Evolutionary conservation across 306 rosid genomes (phyloP), one percentile per base, ranked within the genome.

Genomic region (Acacia acuminata): DNA sequence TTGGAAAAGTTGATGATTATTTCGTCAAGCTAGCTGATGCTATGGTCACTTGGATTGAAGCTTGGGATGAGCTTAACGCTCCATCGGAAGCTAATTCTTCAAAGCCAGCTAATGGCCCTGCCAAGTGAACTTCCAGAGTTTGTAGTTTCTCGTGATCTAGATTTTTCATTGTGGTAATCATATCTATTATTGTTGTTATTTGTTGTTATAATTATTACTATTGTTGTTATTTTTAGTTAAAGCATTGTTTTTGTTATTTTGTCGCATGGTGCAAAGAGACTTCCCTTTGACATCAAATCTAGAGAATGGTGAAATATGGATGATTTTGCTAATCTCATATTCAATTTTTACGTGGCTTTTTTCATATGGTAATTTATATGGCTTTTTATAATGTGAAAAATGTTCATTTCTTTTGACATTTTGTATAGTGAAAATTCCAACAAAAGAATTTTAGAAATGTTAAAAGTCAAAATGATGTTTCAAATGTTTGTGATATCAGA

Each of bases 41-140:
- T 82, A 92, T 94, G 98, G 90, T 92, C 72, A 94, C 97, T 20
- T 94, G 98, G 98, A 91, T 94, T 77, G 98, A 92, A 84, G 95
- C 97, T 40, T 94, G 98, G 98, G 95, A 94, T 50, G 98, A 94
- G 77, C 85, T 94, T 75, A 92, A 90, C 88, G 86, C 68, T 86
- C 73, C 90, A 2, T 60, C 91, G 25, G 93, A 50, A 69, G 82
- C 45, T 15, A 50, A n/a, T 40, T 64, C 94, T 51, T 78, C 83
- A 69, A 53, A 76, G 73, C 67, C 78, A 44, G 79, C 81, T 25
- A 86, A 73, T 79, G 92, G 83, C 47, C 78, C 84, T 63, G 82
- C 79, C 68, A 88, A 91, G 89, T 91, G 87, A 88, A 43, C 77
- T 44, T 65, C 73, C 32, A 27, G 32, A 14, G 24, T 22, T n/a